phyloP scores from a whole-genome alignment of 148 eudicot genomes.

The Rhododendron simsii region DNA sequence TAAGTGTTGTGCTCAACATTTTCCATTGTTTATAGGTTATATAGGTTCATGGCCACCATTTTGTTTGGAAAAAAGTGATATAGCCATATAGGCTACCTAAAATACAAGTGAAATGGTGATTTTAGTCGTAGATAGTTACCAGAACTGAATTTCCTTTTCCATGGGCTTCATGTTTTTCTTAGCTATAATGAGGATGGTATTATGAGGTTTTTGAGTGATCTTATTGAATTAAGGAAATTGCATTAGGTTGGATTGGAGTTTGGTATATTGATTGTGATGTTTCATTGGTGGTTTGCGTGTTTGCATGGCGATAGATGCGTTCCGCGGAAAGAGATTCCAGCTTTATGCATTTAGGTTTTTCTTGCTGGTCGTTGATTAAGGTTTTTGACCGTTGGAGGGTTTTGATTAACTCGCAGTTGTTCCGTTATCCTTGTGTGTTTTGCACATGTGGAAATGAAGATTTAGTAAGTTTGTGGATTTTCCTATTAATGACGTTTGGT shows the following conservation, averaged over 20 bases:
- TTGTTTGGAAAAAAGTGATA: background rate
- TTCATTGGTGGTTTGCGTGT: background rate
- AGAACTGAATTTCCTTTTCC: background rate
- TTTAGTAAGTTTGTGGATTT: slow-evolving; percentile 1
- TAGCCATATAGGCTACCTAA: background rate
- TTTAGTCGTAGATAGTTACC: background rate
- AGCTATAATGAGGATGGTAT: background rate
- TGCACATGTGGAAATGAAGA: background rate
- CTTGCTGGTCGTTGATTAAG: background rate
- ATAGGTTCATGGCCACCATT: background rate
- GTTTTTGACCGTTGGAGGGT: background rate
- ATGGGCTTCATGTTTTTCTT: background rate
- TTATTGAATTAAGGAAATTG: background rate
- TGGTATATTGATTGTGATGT: background rate
- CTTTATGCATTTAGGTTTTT: too few species aligned
- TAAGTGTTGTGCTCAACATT: background rate
- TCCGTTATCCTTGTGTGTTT: background rate
- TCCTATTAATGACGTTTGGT: background rate
- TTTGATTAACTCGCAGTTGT: background rate
- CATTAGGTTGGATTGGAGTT: background rate
- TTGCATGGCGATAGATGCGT: background rate
- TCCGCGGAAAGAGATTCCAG: background rate
- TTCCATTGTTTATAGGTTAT: background rate
- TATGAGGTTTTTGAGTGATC: background rate
- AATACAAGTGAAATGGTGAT: background rate